Base-by-base conservation (phyloP, 2,329 filamentous ascomycete species). In the Camptophora hylomeconis region DNA sequence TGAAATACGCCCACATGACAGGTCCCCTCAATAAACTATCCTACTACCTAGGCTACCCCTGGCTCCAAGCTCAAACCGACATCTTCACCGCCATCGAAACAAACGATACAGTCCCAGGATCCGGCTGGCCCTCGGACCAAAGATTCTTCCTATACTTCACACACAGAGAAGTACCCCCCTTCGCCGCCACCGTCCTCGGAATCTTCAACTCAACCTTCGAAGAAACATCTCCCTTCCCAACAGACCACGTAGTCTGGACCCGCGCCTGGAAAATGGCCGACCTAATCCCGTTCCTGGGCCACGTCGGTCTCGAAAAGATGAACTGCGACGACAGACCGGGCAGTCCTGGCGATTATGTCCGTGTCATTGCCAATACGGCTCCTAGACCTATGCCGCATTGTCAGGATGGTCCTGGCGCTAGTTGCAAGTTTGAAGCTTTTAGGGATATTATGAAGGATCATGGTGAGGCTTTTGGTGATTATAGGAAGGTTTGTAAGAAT, bases 1-100 rank as follows among this genome's bases (percentile, higher is more conserved):
- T 80, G 22, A 65, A 72, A 17, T 80, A 80, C 49, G 78, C 70
- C 52, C 77, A 79, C 42, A 71, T 71, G 7, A 58, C 64, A 2
- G 73, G 75, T 0, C 67, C 69, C 0, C 62, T 36, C 17, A 40
- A 40, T 21, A 2, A 53, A 61, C 18, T 54, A 72, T 12, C 5
- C 56, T 60, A 19, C 66, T 63, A 32, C 65, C 73, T 56, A 71
- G 78, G 70, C 59, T 71, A 7, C 72, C 73, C 0, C 68, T 40
- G 38, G 38, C 30, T 40, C 5, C 24, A 33, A 14, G 28, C 32
- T 8, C 38, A 40, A 20, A 32, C 32, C 15, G 30, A 38, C 14
- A 19, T 71, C 33, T 53, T 79, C 2, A 59, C 67, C 12, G 53
- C 60, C 3, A 49, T 79, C 6, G 52, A 73, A 1, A 47, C 61